These are phyloP conservation scores for Blastobotrys mokoenaii DNA, from an alignment of 805 yeast genomes.

Conservation along the genomic window DNA sequence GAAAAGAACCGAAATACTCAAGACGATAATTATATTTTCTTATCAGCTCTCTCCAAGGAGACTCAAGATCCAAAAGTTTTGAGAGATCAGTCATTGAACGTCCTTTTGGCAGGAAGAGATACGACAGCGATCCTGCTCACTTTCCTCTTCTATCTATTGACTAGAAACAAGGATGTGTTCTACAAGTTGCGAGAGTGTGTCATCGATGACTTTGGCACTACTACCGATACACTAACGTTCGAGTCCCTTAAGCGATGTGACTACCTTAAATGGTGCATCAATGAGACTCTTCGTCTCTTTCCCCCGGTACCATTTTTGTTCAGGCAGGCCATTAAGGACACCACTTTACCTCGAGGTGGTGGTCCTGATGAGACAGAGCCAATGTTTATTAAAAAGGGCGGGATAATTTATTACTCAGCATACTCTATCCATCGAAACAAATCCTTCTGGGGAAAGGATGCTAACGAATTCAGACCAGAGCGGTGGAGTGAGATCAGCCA, in stretches of 20 bases:
- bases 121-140: conserved; percentile 46
- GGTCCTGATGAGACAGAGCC: conserved; percentile 35
- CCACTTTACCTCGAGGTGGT: conserved; percentile 45
- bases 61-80: conserved; percentile 39
- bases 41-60: conserved; percentile 40
- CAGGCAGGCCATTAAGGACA: conserved; percentile 38
- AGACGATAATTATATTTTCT: conserved; percentile 37
- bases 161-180: conserved; percentile 30
- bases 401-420: conserved; percentile 32
- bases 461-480: conserved; percentile 36
- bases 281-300: conserved; percentile 42
- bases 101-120: conserved; percentile 47
- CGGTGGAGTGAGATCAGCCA: conserved; percentile 35
- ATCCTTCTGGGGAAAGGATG: conserved; percentile 37
- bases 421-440: conserved; percentile 34
- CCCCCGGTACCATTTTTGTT: conserved; percentile 45
- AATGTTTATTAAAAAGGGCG: conserved; percentile 37
- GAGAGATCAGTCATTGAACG: conserved; percentile 43
- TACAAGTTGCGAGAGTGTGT: conserved; percentile 33
- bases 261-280: conserved; percentile 39
- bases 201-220: conserved; percentile 29
- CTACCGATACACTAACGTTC: conserved; percentile 27
- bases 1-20: conserved; percentile 18
- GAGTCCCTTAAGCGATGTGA: conserved; percentile 41
- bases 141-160: conserved; percentile 38